Evolutionary conservation across 140 eudicot species (phyloP).

Genomic region (Artemisia princeps): DNA sequence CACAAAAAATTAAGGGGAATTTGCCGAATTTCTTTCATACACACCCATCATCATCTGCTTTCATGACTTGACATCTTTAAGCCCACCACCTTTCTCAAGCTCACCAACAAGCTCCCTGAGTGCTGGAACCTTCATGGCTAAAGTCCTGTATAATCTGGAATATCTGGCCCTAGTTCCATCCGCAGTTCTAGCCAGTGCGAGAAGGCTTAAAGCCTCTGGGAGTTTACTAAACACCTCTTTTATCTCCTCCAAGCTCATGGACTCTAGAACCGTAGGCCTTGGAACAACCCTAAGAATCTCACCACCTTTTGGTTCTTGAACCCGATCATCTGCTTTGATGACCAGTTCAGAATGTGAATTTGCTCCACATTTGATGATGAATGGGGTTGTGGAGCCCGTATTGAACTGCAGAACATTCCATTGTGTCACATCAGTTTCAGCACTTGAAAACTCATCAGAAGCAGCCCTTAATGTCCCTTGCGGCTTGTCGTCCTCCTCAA

Average conservation of each 20-base stretch:
- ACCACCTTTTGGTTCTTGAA: slow-evolving; percentile 92
- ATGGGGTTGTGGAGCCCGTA: slow-evolving; percentile 80
- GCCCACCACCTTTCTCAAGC: slow-evolving; percentile 84
- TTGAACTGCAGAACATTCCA: slow-evolving; percentile 94
- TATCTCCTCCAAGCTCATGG: slow-evolving; percentile 69
- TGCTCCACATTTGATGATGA: slow-evolving; percentile 92
- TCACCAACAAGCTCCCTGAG: slow-evolving; percentile 79
- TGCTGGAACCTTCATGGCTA: slow-evolving; percentile 95
- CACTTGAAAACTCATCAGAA: slow-evolving; percentile 25
- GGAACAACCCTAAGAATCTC: slow-evolving; percentile 90
- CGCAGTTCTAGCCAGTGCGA: slow-evolving; percentile 82
- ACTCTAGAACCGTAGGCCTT: slow-evolving; percentile 67
- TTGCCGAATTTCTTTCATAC: not conserved
- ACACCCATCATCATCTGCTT: not conserved
- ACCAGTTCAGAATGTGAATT: slow-evolving; percentile 89
- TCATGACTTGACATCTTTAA: slow-evolving; percentile 62
- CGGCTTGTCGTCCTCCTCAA: slow-evolving; percentile 72
- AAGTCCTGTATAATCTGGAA: slow-evolving; percentile 74
- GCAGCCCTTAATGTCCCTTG: slow-evolving; percentile 37
- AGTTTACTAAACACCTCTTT: slow-evolving; percentile 67
- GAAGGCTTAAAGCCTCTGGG: slow-evolving; percentile 80
- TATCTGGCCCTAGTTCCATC: slow-evolving; percentile 93
- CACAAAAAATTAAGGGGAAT: slow-evolving; percentile 7
- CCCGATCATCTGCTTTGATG: slow-evolving; percentile 77
- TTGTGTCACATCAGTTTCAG: slow-evolving; percentile 74